phyloP scores from a whole-genome alignment of 352 stramenopile species.

The Bremia lactucae region DNA sequence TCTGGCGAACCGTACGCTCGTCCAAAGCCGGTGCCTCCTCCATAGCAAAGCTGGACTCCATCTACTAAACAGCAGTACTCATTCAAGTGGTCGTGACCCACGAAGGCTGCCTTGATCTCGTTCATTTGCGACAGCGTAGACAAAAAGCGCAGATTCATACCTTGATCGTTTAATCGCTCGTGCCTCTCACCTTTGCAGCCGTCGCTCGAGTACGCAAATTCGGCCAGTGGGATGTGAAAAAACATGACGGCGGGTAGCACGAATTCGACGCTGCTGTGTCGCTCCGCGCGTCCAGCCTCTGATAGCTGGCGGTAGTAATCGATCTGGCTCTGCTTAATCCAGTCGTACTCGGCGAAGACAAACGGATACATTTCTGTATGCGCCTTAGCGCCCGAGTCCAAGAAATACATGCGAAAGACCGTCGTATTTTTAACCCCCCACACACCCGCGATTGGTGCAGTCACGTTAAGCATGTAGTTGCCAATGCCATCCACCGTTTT shows the following conservation, averaged over 20 bases:
- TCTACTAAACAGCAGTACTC: slow-evolving; percentile 39
- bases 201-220: slow-evolving; percentile 23
- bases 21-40: slow-evolving; percentile 38
- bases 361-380: slow-evolving; percentile 24
- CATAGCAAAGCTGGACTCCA: slow-evolving; percentile 45
- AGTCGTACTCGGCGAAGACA: slow-evolving; percentile 32
- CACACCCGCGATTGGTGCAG: slow-evolving; percentile 16
- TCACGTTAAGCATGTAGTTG: slow-evolving; percentile 47
- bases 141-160: slow-evolving; percentile 34
- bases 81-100: slow-evolving; percentile 52
- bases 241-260: slow-evolving; percentile 44
- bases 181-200: slow-evolving; percentile 25
- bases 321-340: slow-evolving; percentile 43
- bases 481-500: slow-evolving; percentile 25
- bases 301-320: slow-evolving; percentile 31
- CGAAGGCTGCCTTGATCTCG: slow-evolving; percentile 52
- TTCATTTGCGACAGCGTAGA: slow-evolving; percentile 32
- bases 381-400: slow-evolving; percentile 31
- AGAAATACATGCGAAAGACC: slow-evolving; percentile 56
- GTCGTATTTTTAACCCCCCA: slow-evolving; percentile 21
- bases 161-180: slow-evolving; percentile 26
- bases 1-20: slow-evolving; percentile 17
- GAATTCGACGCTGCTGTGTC: slow-evolving; percentile 9
- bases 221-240: slow-evolving; percentile 51
- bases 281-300: slow-evolving; percentile 8